Evolutionary conservation across 345 rosid species (phyloP).

Genomic region (Pugionium cornutum): DNA sequence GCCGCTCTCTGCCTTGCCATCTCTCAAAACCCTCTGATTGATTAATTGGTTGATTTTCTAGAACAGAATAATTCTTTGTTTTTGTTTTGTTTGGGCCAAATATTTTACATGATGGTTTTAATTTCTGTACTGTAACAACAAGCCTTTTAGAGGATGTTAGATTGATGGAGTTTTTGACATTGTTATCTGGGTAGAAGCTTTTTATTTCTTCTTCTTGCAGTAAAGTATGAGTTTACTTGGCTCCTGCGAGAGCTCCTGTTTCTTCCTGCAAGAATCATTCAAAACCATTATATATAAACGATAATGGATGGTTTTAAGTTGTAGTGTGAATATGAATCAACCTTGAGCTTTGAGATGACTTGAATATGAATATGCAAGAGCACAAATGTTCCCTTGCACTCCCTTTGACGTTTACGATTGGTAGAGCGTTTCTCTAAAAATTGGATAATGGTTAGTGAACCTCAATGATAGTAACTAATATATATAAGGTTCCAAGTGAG

Average conservation of each 20-base stretch:
- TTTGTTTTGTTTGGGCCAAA: too few species aligned
- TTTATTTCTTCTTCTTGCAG: conserved; percentile 48
- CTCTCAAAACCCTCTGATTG: conserved; percentile 57
- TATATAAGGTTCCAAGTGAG: background rate
- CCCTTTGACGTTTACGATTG: conserved; percentile 85
- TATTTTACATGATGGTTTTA: too few species aligned
- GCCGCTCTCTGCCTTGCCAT: conserved; percentile 43
- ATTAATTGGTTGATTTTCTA: too few species aligned
- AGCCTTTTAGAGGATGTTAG: conserved; percentile 28
- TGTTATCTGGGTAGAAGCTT: conserved; percentile 42
- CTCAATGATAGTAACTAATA: background rate
- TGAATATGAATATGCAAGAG: too few species aligned
- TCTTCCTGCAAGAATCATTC: conserved; percentile 75
- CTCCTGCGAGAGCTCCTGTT: conserved; percentile 88
- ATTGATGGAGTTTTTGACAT: conserved; percentile 24
- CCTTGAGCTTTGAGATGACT: conserved; percentile 81
- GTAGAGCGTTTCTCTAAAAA: conserved; percentile 77
- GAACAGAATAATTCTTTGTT: too few species aligned
- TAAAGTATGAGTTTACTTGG: conserved; percentile 87
- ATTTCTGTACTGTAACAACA: background rate
- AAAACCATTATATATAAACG: too few species aligned
- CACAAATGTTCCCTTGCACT: conserved; percentile 94
- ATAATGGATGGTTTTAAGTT: conserved; percentile 4
- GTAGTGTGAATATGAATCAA: conserved; percentile 32
- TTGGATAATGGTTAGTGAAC: conserved; percentile 12